phyloP scores from a whole-genome alignment of 495 filamentous ascomycete species.

The Neurospora sp. region DNA sequence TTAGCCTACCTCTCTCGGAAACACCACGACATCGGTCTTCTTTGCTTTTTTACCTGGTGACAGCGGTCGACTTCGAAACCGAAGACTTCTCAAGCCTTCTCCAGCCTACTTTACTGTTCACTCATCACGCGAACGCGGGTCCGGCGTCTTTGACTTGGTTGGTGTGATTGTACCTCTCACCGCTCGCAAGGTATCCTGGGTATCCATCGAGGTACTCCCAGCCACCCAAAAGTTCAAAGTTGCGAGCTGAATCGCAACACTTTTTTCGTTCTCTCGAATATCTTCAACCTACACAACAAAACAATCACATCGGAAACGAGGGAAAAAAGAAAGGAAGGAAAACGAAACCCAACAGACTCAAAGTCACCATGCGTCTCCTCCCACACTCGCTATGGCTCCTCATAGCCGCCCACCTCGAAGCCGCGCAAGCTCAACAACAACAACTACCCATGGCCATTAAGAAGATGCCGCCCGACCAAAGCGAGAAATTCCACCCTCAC shows the following conservation, averaged over 20 bases:
- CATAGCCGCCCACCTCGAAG: constrained; percentile 25
- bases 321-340: background rate
- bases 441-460: constrained; percentile 36
- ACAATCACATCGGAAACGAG: background rate
- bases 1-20: background rate
- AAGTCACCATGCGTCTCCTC: constrained; percentile 32
- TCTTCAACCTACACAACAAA: background rate
- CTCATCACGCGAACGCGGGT: background rate
- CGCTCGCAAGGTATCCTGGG: background rate
- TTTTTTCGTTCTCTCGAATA: background rate
- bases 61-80: background rate
- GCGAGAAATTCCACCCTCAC: constrained; percentile 72
- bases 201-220: background rate
- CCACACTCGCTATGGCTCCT: constrained; percentile 43
- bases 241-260: background rate
- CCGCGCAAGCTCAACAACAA: constrained; percentile 11
- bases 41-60: background rate
- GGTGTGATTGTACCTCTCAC: background rate
- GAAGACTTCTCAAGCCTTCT: background rate
- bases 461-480: constrained; percentile 76
- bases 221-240: background rate
- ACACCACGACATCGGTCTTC: background rate
- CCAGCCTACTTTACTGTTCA: background rate
- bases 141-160: background rate
- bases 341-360: background rate